These are phyloP conservation scores for Astrocystis sublimbata DNA, from an alignment of 495 filamentous ascomycete genomes.

Conservation along the genomic window DNA sequence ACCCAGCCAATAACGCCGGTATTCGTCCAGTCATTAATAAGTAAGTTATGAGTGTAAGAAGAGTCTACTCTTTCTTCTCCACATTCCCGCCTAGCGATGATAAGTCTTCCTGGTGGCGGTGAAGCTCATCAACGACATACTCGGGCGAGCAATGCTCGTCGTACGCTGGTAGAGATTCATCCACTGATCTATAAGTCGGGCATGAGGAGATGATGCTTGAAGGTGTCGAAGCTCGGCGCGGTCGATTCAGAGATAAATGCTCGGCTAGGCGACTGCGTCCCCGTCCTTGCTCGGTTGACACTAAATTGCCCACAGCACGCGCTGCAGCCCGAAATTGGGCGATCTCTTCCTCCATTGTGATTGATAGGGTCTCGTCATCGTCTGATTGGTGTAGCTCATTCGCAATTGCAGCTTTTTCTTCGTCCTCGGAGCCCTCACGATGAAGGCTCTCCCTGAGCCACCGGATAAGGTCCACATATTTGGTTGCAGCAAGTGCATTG, in stretches of 20 bases:
- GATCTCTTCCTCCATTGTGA: slow-evolving; percentile 48
- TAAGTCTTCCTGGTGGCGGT: too few species aligned
- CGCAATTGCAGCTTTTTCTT: slow-evolving; percentile 42
- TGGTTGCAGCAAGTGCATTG: slow-evolving; percentile 26
- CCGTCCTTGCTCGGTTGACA: slow-evolving; percentile 45
- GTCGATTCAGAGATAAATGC: slow-evolving; percentile 6
- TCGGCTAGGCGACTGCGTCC: slow-evolving; percentile 24
- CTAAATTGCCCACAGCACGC: slow-evolving; percentile 45
- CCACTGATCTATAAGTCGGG: slow-evolving; percentile 33
- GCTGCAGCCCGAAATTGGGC: slow-evolving; percentile 49
- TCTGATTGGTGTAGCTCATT: slow-evolving; percentile 17
- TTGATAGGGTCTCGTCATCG: slow-evolving; percentile 28
- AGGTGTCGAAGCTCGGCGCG: slow-evolving; percentile 18
- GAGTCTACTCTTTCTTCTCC: slow-evolving; percentile 25
- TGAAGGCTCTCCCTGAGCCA: slow-evolving; percentile 21
- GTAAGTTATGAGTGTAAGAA: neutral
- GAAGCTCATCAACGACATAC: slow-evolving; percentile 39
- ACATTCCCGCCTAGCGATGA: slow-evolving; percentile 33
- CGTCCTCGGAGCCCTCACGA: slow-evolving; percentile 26
- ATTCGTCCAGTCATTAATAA: neutral
- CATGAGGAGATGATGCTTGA: slow-evolving; percentile 33
- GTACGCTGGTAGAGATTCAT: slow-evolving; percentile 38
- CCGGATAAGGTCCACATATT: slow-evolving; percentile 15
- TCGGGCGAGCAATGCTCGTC: slow-evolving; percentile 41
- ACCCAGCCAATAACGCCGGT: neutral